Conservation (phyloP, 495 filamentous ascomycete genomes). For the Patellaria atrata region DNA sequence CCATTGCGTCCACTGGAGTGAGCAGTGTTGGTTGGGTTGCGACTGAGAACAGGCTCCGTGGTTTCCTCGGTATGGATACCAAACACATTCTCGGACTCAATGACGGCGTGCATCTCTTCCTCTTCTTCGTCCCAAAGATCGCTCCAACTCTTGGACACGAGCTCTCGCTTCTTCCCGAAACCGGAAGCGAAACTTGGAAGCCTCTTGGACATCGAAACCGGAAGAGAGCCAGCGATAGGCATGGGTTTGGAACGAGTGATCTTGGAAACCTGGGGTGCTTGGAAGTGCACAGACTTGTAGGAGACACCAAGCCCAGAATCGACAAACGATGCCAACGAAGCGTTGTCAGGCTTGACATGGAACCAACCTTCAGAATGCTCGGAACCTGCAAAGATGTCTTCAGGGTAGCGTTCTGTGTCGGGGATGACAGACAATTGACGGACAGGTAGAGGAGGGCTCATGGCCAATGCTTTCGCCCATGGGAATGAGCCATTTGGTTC, state of each 20-base stretch:
- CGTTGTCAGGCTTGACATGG: conserved; percentile 46
- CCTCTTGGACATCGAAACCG: conserved; percentile 46
- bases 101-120: conserved; percentile 29
- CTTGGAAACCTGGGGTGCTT: conserved; percentile 26
- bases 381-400: conserved; percentile 78
- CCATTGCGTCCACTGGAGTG: conserved; percentile 24
- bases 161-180: conserved; percentile 58
- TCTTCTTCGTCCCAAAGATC: conserved; percentile 92
- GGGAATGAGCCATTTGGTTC: conserved; percentile 75
- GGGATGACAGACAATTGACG: conserved; percentile 81
- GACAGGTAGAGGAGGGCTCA: conserved; percentile 53
- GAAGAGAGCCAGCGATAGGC: conserved; percentile 62
- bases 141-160: conserved; percentile 92
- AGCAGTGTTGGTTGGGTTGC: too few relatives aligned
- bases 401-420: conserved; percentile 63
- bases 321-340: conserved; percentile 64
- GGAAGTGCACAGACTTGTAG: conserved; percentile 46
- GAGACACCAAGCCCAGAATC: conserved; percentile 60
- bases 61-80: conserved; percentile 17
- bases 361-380: conserved; percentile 36
- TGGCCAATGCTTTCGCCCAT: conserved; percentile 83
- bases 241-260: conserved; percentile 32
- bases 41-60: conserved; percentile 18
- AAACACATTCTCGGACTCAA: conserved; percentile 20
- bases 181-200: conserved; percentile 57